Base-by-base conservation (phyloP, 495 filamentous ascomycete species). In the Coniosporium apollinis region DNA sequence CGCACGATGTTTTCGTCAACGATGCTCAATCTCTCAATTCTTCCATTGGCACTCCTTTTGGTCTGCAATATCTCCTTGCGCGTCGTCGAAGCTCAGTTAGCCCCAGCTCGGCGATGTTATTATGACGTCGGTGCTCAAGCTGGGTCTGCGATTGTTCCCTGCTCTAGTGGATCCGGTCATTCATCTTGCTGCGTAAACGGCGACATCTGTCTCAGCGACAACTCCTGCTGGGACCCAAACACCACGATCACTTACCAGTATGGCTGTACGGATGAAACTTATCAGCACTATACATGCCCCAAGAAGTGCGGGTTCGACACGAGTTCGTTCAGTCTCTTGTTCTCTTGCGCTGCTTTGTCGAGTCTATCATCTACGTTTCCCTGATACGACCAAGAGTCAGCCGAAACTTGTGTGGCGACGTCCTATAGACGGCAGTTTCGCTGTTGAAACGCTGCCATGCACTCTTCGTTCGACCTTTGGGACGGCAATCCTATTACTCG, bases 151-250 rank as follows among this genome's bases (percentile, higher is more conserved):
- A n/a, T 30, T 7, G 28, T 30, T 20, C 36, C 19, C 16, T 39
- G 58, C 58, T 36, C 58, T 54, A n/a, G n/a, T n/a, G n/a, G 30
- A 61, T 48, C 14, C 30, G 26, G 33, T 5, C 13, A 14, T 15
- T 34, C 14, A 14, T 24, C 34, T 3, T 46, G 34, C 36, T 38
- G 39, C 26, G 22, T 42, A 3, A 19, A 37, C 5, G 42, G 38
- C 17, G 38, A 36, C 20, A 36, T 33, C 19, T 41, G 43, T 28
- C 34, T 41, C 3, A 37, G 34, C 8, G 43, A 38, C 19, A 44
- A 44, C 32, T 16, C 42, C 13, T 44, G 42, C 20, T 44, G 38
- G 22, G 33, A 44, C 19, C 28, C 26, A 31, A 20, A 22, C 2
- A 44, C 37, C 4, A 37, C 25, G n/a, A 20, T 35, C 32, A 10